Base-by-base conservation (phyloP, 495 filamentous ascomycete species). In the Penicillium malachiteum region DNA sequence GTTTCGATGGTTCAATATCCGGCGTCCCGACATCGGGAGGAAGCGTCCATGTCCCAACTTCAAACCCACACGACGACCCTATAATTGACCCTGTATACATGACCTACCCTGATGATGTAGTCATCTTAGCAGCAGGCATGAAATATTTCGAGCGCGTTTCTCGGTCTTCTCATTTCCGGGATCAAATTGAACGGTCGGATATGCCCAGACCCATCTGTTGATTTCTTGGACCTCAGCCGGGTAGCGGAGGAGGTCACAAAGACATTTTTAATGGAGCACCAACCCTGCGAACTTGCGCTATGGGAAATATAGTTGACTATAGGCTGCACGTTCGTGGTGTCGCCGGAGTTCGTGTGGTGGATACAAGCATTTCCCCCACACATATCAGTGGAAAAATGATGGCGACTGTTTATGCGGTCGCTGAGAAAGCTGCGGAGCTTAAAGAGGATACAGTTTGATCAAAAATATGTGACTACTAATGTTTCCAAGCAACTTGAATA, bases 341-440 rank as follows among this genome's bases (percentile, higher is more conserved):
- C 5, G 58, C 38, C 37, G 75, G 75, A 46, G 48, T 85, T 14
- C 68, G 81, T 7, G 70, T 83, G 1, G 69, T 81, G 3, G 82
- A 84, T 64, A 79, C 80, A 7, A 79, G 77, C 18, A 65, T 86
- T n/a, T 64, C 85, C 18, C 84, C 84, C 3, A 55, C 85, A 46
- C 74, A 84, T 18, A 71, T 82, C 4, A 65, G 71, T 12, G 76
- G 72, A 1, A 79, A 86, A 66, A 70, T 78, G 16, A 72, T 72
- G 32, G 63, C 75, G 0, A 81, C 76, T 0, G 65, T 84, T 7
- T 88, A 87, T 63, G 83, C 82, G 0, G 61, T 87, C 52, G 83
- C 82, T 2, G 83, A 87, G 60, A 78, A 76, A 65, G 82, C 74
- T 51, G 63, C 69, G 9, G 68, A 73, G 45, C 18, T 71, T 47